These are phyloP conservation scores for Phytophthora aleatoria DNA, from an alignment of 352 stramenopile species.

Conservation along the genomic window DNA sequence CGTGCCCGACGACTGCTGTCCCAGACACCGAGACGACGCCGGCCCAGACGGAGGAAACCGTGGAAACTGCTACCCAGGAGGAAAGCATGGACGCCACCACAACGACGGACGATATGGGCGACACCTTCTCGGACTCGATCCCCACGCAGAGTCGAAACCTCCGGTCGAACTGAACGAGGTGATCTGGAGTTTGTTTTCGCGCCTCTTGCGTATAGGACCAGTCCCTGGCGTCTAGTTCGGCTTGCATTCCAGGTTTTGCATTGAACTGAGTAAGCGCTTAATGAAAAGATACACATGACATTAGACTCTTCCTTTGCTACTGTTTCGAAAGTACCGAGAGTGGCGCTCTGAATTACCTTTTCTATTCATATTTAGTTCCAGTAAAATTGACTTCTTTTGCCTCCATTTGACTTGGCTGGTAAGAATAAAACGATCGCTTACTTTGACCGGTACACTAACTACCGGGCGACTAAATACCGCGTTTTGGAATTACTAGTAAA, in stretches of 20 bases:
- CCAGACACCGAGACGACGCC: constrained; percentile 2
- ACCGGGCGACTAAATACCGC: no score
- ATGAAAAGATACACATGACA: constrained; percentile 26
- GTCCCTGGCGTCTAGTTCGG: constrained; percentile 14
- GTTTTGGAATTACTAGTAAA: no score
- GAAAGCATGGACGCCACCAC: neutral
- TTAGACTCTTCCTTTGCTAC: neutral
- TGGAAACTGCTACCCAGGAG: constrained; percentile 7
- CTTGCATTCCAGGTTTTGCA: constrained; percentile 26
- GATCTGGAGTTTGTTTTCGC: constrained; percentile 9
- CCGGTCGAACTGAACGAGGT: constrained; percentile 22
- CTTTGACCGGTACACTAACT: no score
- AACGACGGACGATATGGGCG: constrained; percentile 18
- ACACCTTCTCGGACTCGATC: constrained; percentile 25
- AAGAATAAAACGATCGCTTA: no score
- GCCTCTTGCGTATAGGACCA: constrained; percentile 21
- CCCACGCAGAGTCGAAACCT: constrained; percentile 29
- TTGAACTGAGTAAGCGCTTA: constrained; percentile 21
- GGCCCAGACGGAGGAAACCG: neutral
- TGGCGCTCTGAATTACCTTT: no score
- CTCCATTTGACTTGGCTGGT: no score
- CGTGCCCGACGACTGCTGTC: neutral
- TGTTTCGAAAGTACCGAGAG: no score
- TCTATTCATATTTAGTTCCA: no score
- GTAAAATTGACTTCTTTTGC: no score